These are phyloP conservation scores for Erysimum cheiranthoides DNA, from an alignment of 345 rosid species.

Conservation along the genomic window DNA sequence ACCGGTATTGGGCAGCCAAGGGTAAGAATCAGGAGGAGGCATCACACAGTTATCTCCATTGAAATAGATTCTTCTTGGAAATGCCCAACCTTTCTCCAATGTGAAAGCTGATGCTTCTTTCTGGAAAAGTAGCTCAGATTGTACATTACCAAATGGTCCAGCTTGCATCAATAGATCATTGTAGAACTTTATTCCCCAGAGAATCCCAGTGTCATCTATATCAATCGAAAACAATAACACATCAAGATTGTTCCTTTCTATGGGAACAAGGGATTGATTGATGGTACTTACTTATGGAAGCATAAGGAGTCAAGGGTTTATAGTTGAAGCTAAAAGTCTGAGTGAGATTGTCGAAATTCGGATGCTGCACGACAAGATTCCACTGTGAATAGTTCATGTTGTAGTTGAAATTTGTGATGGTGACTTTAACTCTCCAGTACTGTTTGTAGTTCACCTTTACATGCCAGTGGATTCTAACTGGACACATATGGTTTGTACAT, in stretches of 20 bases:
- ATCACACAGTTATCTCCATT: conserved; percentile 54
- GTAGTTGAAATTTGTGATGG: conserved; percentile 71
- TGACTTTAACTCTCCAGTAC: conserved; percentile 75
- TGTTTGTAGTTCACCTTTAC: conserved; percentile 65
- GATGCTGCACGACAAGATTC: conserved; percentile 76
- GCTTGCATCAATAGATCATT: conserved; percentile 73
- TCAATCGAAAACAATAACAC: background rate
- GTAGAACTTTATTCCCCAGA: conserved; percentile 70
- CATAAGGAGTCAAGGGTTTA: conserved; percentile 59
- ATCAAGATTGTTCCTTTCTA: conserved; percentile 21
- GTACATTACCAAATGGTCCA: conserved; percentile 64
- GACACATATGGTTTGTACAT: conserved; percentile 78
- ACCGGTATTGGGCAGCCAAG: conserved; percentile 46
- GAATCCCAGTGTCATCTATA: conserved; percentile 69
- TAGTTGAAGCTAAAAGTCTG: conserved; percentile 64
- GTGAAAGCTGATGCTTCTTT: conserved; percentile 66
- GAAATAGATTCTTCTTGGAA: conserved; percentile 74
- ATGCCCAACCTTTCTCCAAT: conserved; percentile 78
- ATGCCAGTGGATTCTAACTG: conserved; percentile 75
- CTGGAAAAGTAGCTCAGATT: conserved; percentile 65
- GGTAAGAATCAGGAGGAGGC: conserved; percentile 53
- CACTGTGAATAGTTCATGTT: conserved; percentile 67
- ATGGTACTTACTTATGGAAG: conserved; percentile 59
- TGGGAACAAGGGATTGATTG: background rate
- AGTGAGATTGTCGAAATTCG: conserved; percentile 64